phyloP scores from a whole-genome alignment of 2,329 filamentous ascomycete species.

The Ophiostoma populinum region DNA sequence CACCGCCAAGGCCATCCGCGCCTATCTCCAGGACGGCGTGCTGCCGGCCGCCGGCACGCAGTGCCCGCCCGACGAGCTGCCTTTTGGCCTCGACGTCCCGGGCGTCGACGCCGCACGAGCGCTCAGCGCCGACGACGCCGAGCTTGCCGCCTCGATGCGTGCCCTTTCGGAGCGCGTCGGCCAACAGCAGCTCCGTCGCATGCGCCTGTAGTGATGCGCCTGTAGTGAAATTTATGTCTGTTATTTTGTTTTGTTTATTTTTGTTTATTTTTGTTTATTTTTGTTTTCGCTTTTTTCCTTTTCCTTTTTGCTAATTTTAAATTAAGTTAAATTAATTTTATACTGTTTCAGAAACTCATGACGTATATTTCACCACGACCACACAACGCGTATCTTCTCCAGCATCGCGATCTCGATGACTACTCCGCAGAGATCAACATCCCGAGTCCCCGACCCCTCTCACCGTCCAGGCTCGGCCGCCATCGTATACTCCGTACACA shows the following conservation, averaged over 20 bases:
- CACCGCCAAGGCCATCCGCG: conserved; percentile 22
- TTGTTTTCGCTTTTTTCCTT: background rate
- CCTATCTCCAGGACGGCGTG: conserved; percentile 28
- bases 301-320: no score
- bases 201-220: background rate
- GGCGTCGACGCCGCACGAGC: background rate
- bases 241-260: background rate
- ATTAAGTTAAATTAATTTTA: no score
- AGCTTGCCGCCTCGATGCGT: conserved; percentile 1
- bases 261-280: background rate
- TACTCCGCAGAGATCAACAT: no score
- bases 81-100: conserved; percentile 6
- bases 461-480: no score
- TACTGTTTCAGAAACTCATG: no score
- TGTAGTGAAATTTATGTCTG: background rate
- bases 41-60: conserved; percentile 19
- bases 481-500: no score
- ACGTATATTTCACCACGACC: no score
- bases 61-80: conserved; percentile 9
- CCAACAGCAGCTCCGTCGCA: no score
- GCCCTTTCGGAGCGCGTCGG: conserved; percentile 3
- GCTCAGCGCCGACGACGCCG: background rate
- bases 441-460: no score
- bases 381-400: no score
- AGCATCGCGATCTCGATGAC: no score